Evolutionary conservation across 306 rosid species (phyloP).

Genomic region (Pachyrhizus erosus): DNA sequence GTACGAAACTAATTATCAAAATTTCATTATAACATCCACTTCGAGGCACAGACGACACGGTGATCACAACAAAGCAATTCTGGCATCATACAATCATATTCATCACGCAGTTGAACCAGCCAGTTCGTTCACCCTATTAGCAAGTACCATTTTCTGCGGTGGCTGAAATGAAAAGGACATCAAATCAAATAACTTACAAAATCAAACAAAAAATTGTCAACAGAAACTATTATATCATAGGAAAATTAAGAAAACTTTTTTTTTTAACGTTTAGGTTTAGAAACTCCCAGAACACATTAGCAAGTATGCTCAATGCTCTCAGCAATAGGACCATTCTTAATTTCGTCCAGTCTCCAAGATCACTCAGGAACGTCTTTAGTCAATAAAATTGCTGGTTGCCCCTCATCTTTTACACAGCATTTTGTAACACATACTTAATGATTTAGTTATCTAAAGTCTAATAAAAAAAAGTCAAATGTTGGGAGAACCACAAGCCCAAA

Average conservation of each 20-base stretch:
- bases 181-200: slow-evolving; percentile 20
- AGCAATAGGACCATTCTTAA: not conserved
- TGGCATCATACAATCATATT: slow-evolving; percentile 37
- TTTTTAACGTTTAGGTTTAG: not conserved
- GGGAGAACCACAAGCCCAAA: not conserved
- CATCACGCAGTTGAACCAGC: slow-evolving; percentile 49
- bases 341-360: not conserved
- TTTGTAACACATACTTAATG: not conserved
- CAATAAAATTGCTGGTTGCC: not conserved
- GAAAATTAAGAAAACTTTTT: not conserved
- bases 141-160: slow-evolving; percentile 63
- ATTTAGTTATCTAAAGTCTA: slow-evolving; percentile 8
- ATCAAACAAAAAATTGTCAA: slow-evolving; percentile 19
- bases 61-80: slow-evolving; percentile 36
- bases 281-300: not conserved
- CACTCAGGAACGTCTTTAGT: not conserved
- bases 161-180: slow-evolving; percentile 50
- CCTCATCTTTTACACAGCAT: not conserved
- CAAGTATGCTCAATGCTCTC: slow-evolving; percentile 19
- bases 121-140: slow-evolving; percentile 54
- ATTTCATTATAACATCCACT: slow-evolving; percentile 36
- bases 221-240: not conserved
- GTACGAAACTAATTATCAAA: slow-evolving; percentile 35
- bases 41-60: slow-evolving; percentile 7
- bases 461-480: not conserved